Base-by-base conservation (phyloP, 257 asterid genomes). In the Solanum acaule region DNA sequence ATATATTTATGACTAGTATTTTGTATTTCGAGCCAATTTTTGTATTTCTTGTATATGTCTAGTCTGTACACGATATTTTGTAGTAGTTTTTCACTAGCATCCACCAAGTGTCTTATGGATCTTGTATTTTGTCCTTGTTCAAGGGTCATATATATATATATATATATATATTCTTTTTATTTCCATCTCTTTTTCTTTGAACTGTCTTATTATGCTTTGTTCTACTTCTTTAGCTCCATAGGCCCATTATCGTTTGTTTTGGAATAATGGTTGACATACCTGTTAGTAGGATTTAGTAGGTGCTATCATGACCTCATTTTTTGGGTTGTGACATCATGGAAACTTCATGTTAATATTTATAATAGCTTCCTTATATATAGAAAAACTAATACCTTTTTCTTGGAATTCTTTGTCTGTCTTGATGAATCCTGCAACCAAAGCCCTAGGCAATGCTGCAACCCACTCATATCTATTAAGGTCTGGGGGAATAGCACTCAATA, bases 371-470 rank as follows among this genome's bases (percentile, higher is more conserved):
- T 31, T 38, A 6, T 15, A 77, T 63, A 16, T 9, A 79, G n/a
- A 18, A 44, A 40, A 23, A 22, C 6, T 5, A 52, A 52, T 83
- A 94, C 98, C 97, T 94, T 91, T 92, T 85, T 93, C 96, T 88
- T 94, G 95, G 86, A 95, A 95, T 89, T 95, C 97, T 91, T 93
- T 93, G 87, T 95, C 97, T 1, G 98, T 95, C 91, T 95, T 95
- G 71, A 95, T 94, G 84, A 95, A 95, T 14, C 96, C 97, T 14
- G 95, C 93, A 76, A 95, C 98, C 92, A 95, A 91, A 90, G 98
- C 98, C 95, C 98, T 90, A 46, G 97, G 98, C 91, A 95, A 87
- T 73, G 97, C 96, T 14, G 93, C 88, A 52, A 93, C 86, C 98
- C 97, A 95, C 89, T 94, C 96, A 59, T 94, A 96, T 78, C 96